Percentiles rank a stretch among this genome's conserved stretches.
phyloP scores from a whole-genome alignment of 345 rosid species.

The Lumnitzera littorea region DNA sequence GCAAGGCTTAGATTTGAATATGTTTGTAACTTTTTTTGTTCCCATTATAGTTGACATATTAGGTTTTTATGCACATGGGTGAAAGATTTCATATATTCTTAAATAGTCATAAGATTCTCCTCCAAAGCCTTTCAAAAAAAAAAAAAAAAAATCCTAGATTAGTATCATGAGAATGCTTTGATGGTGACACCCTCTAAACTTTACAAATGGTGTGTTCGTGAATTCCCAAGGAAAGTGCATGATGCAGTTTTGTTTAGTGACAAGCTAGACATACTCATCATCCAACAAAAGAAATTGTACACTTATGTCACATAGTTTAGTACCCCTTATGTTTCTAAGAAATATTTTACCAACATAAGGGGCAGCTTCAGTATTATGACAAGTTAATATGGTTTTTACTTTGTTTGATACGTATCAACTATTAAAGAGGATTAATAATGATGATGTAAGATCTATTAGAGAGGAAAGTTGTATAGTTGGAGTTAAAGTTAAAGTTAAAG shows the following conservation, averaged over 20 bases:
- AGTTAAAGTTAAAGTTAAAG: no score
- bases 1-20: constrained; percentile 35
- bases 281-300: constrained; percentile 26
- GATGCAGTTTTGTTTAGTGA: constrained; percentile 28
- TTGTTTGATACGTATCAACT: no score
- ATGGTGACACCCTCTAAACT: constrained; percentile 27
- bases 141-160: constrained; percentile 10
- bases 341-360: constrained; percentile 6
- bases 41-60: constrained; percentile 2
- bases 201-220: constrained; percentile 23
- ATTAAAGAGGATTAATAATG: no score
- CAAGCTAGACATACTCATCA: constrained; percentile 21
- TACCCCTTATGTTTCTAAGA: constrained; percentile 19
- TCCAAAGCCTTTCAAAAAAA: constrained; percentile 11
- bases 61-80: constrained; percentile 10
- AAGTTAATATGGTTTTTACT: no score
- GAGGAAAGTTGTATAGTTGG: no score
- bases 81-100: constrained; percentile 16
- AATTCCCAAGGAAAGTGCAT: constrained; percentile 23
- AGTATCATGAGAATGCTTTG: constrained; percentile 21
- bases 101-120: constrained; percentile 18
- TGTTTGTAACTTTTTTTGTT: not conserved
- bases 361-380: no score
- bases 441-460: no score
- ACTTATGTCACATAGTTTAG: constrained; percentile 20